These are phyloP conservation scores for Diplodia seriata DNA, from an alignment of 2,329 filamentous ascomycete genomes.

Conservation along the genomic window DNA sequence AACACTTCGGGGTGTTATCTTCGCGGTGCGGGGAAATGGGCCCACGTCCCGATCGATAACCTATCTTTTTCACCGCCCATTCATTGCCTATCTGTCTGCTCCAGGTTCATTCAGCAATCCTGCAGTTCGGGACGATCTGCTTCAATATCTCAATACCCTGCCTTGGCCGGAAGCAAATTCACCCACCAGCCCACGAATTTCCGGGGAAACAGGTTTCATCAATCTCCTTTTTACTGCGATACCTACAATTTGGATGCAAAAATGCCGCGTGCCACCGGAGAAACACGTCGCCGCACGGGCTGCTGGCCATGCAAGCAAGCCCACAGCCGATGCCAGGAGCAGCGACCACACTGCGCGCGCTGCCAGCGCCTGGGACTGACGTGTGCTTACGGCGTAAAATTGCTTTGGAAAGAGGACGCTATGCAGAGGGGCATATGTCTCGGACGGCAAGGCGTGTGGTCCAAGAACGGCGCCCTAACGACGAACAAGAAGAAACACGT, in stretches of 20 bases:
- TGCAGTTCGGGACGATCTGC: too few relatives aligned
- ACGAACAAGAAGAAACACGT: background rate
- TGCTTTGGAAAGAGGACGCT: constrained; percentile 44
- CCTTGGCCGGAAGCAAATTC: too few relatives aligned
- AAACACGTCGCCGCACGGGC: constrained; percentile 31
- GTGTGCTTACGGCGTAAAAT: constrained; percentile 39
- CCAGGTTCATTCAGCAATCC: too few relatives aligned
- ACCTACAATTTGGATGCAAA: too few relatives aligned
- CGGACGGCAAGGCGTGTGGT: constrained; percentile 34
- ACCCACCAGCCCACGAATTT: too few relatives aligned
- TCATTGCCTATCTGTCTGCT: too few relatives aligned
- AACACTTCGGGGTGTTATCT: background rate
- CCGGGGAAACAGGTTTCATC: too few relatives aligned
- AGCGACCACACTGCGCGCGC: constrained; percentile 41
- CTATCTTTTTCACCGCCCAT: background rate
- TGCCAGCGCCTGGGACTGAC: constrained; percentile 39
- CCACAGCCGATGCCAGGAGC: constrained; percentile 45
- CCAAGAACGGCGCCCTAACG: constrained; percentile 3
- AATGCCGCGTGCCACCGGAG: background rate
- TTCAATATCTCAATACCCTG: too few relatives aligned
- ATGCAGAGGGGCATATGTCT: constrained; percentile 37
- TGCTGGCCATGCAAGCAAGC: constrained; percentile 38
- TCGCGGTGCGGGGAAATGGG: constrained; percentile 21
- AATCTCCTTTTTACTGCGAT: too few relatives aligned
- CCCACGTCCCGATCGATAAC: background rate